Evolutionary conservation across 805 yeast genomes (phyloP).

Genomic region (Metschnikowia anglica): DNA sequence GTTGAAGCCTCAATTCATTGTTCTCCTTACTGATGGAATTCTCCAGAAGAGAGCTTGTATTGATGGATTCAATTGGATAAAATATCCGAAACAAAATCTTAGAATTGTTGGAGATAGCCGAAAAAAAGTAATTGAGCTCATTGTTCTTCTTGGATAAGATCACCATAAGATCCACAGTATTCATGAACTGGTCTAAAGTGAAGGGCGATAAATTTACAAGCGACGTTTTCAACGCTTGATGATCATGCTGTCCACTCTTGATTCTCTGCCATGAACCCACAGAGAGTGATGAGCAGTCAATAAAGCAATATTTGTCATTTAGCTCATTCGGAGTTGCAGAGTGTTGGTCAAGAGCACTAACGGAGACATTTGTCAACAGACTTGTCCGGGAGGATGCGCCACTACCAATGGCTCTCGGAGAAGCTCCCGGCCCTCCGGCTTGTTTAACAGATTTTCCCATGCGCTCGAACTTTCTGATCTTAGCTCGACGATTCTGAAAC

Average conservation of each 20-base stretch:
- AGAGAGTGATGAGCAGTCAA: conserved; percentile 65
- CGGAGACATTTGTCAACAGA: conserved; percentile 17
- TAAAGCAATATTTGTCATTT: conserved; percentile 69
- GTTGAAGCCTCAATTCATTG: conserved; percentile 49
- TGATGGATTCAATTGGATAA: conserved; percentile 61
- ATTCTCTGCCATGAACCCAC: conserved; percentile 83
- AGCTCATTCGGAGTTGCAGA: conserved; percentile 46
- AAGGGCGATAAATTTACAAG: conserved; percentile 66
- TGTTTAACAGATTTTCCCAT: conserved; percentile 26
- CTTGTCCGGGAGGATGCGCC: conserved; percentile 27
- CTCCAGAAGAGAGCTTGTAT: conserved; percentile 55
- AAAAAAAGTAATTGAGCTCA: conserved; percentile 76
- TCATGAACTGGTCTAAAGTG: conserved; percentile 62
- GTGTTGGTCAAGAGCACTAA: conserved; percentile 13
- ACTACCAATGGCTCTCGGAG: conserved; percentile 14
- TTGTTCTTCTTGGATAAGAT: conserved; percentile 66
- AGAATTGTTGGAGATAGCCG: conserved; percentile 65
- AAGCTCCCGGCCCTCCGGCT: conserved; percentile 7
- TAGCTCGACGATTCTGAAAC: conserved; percentile 89
- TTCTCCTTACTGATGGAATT: conserved; percentile 42
- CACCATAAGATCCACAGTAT: conserved; percentile 67
- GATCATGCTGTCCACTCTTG: conserved; percentile 56
- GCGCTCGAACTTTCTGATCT: conserved; percentile 64
- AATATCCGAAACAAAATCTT: conserved; percentile 72
- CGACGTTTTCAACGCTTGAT: conserved; percentile 43